Conservation (phyloP, 2,329 filamentous ascomycete species). For the Fusarium sp. region DNA sequence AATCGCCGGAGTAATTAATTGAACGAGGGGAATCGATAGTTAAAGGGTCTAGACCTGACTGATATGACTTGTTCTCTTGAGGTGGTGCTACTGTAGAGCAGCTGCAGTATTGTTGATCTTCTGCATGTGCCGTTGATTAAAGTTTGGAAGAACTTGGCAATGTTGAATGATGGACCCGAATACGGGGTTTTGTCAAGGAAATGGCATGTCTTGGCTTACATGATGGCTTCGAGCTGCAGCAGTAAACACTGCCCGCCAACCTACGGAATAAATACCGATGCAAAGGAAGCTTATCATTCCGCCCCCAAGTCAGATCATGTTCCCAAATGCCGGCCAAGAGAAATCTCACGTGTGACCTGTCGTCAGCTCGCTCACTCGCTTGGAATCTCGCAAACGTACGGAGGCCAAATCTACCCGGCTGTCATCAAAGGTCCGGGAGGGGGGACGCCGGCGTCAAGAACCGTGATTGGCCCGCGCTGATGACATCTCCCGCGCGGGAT, state of each 20-base stretch:
- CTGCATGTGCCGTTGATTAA: not conserved
- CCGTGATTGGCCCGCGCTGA: not conserved
- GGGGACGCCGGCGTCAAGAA: conserved; percentile 2
- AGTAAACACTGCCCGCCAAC: not conserved
- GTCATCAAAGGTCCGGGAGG: not conserved
- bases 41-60: not conserved
- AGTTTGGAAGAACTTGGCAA: not conserved
- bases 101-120: not conserved
- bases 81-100: not conserved
- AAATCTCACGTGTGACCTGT: not conserved
- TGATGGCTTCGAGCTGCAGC: not conserved
- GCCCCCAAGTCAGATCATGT: not conserved
- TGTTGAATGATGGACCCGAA: not conserved
- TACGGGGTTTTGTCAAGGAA: not conserved
- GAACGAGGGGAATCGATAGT: not conserved
- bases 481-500: not conserved
- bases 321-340: not conserved
- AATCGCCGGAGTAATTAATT: not conserved
- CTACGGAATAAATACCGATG: not conserved
- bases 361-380: not conserved
- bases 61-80: not conserved
- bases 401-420: not conserved
- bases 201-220: not conserved
- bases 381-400: not conserved
- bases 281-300: not conserved